Evolutionary conservation across 257 asterid species (phyloP).

Genomic region (Thymus mandschuricus): DNA sequence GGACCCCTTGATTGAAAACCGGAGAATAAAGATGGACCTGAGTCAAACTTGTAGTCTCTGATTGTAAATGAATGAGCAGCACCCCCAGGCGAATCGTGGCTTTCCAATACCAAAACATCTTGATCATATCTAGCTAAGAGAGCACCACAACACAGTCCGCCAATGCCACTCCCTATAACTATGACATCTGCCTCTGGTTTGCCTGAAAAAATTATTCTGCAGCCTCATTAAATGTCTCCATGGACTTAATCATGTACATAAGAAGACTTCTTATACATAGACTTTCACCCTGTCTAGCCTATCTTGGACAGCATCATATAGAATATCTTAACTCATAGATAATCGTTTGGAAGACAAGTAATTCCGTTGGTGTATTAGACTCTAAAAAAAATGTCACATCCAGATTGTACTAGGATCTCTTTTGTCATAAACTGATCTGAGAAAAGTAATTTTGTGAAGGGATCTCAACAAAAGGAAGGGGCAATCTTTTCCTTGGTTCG

Average conservation of each 20-base stretch:
- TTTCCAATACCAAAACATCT: slow-evolving; percentile 85
- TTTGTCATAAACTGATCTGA: too few species aligned
- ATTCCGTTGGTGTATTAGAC: neutral
- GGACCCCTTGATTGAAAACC: slow-evolving; percentile 94
- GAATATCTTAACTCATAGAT: slow-evolving; percentile 8
- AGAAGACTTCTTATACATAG: neutral
- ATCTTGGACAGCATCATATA: neutral
- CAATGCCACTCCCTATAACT: slow-evolving; percentile 93
- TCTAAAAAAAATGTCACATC: neutral
- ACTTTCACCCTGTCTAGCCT: too few species aligned
- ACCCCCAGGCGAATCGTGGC: slow-evolving; percentile 93
- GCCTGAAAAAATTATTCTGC: slow-evolving; percentile 47
- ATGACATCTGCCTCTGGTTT: slow-evolving; percentile 85
- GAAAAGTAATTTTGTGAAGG: too few species aligned
- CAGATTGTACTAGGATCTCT: neutral
- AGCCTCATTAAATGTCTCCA: slow-evolving; percentile 34
- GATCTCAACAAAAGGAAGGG: too few species aligned
- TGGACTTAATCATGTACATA: slow-evolving; percentile 18
- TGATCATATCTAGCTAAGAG: slow-evolving; percentile 86
- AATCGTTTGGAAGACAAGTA: neutral
- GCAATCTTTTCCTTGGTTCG: too few species aligned
- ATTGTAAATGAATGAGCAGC: slow-evolving; percentile 92
- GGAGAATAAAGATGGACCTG: slow-evolving; percentile 94
- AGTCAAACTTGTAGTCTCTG: slow-evolving; percentile 80
- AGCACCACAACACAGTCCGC: slow-evolving; percentile 84